Percentiles rank a stretch among this genome's conserved stretches.
Evolutionary conservation across 2,329 filamentous ascomycete genomes (phyloP).

Genomic region (Neopestalotiopsis sp.): DNA sequence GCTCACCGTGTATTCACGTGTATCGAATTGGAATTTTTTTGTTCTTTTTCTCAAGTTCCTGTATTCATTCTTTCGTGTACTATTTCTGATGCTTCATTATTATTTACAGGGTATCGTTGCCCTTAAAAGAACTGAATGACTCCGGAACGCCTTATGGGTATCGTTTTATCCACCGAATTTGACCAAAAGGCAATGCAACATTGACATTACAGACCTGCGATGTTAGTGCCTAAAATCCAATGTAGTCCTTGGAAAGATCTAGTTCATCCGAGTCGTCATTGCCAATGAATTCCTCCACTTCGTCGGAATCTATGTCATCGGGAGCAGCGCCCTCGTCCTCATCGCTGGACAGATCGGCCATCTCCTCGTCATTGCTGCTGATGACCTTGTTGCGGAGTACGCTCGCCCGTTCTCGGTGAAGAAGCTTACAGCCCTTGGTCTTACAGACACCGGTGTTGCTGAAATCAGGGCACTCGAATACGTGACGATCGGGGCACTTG

Average conservation of each 20-base stretch:
- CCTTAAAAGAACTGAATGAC: neutral
- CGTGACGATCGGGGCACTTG: conserved; percentile 80
- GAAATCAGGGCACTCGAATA: conserved; percentile 93
- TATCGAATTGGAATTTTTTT: too few species aligned
- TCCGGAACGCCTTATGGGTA: conserved; percentile 8
- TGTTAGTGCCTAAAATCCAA: conserved; percentile 49
- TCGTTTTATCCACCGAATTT: neutral
- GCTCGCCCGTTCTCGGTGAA: conserved; percentile 87
- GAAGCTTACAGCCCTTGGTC: conserved; percentile 80
- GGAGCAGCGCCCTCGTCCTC: conserved; percentile 72
- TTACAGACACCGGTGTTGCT: conserved; percentile 88
- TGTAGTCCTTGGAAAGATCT: conserved; percentile 65
- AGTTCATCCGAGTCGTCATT: conserved; percentile 58
- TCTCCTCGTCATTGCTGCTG: conserved; percentile 51
- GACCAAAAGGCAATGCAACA: conserved; percentile 17
- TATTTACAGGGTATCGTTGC: conserved; percentile 11
- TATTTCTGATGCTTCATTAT: neutral
- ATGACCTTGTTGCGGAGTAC: conserved; percentile 69
- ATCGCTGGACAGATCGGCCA: conserved; percentile 78
- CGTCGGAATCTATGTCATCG: conserved; percentile 81
- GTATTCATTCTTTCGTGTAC: conserved; percentile 7
- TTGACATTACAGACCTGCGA: conserved; percentile 22
- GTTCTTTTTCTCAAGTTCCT: conserved; percentile 3
- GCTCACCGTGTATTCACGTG: too few species aligned
- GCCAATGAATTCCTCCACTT: conserved; percentile 68